Conservation (phyloP, 2,329 filamentous ascomycete genomes). For the Diaporthe destruens region DNA sequence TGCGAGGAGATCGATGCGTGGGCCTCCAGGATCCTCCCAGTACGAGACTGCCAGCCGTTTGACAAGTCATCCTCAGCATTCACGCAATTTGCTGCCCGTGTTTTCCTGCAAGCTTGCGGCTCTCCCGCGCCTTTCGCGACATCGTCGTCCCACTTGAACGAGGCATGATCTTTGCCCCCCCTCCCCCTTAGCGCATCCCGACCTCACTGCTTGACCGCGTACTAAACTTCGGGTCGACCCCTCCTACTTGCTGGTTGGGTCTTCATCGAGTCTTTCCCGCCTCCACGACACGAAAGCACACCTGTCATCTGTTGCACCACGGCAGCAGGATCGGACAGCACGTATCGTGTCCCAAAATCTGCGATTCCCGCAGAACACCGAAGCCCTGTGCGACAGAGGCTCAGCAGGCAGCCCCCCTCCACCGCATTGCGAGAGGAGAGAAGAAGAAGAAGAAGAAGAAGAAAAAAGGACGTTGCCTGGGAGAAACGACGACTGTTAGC, state of each 20-base stretch:
- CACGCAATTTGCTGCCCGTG: slow-evolving; percentile 43
- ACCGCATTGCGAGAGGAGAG: slow-evolving; percentile 19
- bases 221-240: slow-evolving; percentile 40
- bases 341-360: slow-evolving; percentile 38
- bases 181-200: slow-evolving; percentile 39
- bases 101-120: slow-evolving; percentile 45
- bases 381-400: slow-evolving; percentile 38
- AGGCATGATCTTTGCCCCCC: slow-evolving; percentile 40
- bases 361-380: slow-evolving; percentile 37
- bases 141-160: slow-evolving; percentile 42
- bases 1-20: slow-evolving; percentile 43
- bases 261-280: slow-evolving; percentile 36
- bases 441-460: neutral
- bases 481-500: slow-evolving; percentile 34
- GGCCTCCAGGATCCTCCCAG: slow-evolving; percentile 47
- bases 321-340: slow-evolving; percentile 34
- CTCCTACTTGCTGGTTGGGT: slow-evolving; percentile 28
- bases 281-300: slow-evolving; percentile 40
- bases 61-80: slow-evolving; percentile 44
- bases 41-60: slow-evolving; percentile 43
- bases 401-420: slow-evolving; percentile 31
- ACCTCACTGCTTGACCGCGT: slow-evolving; percentile 37
- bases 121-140: slow-evolving; percentile 42
- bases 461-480: slow-evolving; percentile 28
- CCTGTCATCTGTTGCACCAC: slow-evolving; percentile 39